Conservation (phyloP, 352 stramenopile species). For the Plasmopara muralis region DNA sequence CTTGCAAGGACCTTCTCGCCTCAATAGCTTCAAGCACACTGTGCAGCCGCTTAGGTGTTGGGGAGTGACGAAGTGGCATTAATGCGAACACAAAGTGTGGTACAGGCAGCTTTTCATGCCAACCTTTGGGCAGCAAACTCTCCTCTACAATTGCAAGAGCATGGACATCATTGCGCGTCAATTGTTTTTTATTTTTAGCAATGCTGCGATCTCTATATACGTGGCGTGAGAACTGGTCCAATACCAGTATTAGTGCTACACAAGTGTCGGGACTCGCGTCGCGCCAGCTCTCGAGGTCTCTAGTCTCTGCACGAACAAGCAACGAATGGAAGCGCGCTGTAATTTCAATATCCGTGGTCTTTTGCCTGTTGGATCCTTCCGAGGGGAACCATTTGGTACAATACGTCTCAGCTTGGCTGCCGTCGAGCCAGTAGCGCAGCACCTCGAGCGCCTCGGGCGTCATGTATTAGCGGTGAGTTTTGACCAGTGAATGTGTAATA, state of each 20-base stretch:
- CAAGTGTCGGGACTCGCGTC: conserved; percentile 23
- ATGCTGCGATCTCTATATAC: conserved; percentile 43
- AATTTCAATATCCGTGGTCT: conserved; percentile 36
- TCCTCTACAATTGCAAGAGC: conserved; percentile 38
- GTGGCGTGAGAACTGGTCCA: conserved; percentile 86
- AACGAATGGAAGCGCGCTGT: conserved; percentile 30
- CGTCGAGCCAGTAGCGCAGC: conserved; percentile 60
- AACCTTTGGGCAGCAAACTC: conserved; percentile 35
- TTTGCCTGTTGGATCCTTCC: conserved; percentile 42
- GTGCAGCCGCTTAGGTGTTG: conserved; percentile 48
- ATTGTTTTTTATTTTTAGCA: conserved; percentile 11
- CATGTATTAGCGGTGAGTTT: conserved; percentile 1
- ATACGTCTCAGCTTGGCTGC: conserved; percentile 42
- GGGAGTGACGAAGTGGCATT: conserved; percentile 83
- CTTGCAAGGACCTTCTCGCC: conserved; percentile 31
- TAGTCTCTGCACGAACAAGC: conserved; percentile 33
- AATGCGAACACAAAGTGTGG: conserved; percentile 71
- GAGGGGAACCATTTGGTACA: conserved; percentile 61
- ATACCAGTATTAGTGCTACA: conserved; percentile 75
- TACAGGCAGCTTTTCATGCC: conserved; percentile 45
- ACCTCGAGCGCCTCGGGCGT: conserved; percentile 25
- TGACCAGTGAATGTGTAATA: no score
- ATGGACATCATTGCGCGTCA: conserved; percentile 41
- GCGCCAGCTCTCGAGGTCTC: conserved; percentile 48
- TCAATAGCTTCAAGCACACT: conserved; percentile 50